Evolutionary conservation across 257 asterid species (phyloP), one percentile per base, ranked within the genome.

Genomic region (Capsicum baccatum): DNA sequence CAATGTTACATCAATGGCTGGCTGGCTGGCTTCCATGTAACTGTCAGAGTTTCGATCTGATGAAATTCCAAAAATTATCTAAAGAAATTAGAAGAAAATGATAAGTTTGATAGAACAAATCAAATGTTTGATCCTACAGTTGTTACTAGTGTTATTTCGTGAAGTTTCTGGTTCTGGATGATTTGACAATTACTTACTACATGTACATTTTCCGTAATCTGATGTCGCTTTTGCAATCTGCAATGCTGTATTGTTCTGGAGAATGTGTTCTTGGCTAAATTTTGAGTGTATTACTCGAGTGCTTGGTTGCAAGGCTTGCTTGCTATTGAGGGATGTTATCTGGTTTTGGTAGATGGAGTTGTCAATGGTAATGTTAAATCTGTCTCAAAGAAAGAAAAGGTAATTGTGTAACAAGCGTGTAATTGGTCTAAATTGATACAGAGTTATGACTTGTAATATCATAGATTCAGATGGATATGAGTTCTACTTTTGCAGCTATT

Each of bases 121-220:
- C 48, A 76, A 8, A 21, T 19, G 3, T 19, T 26, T 76, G 64
- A 76, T 5, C 21, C 13, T 26, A 26, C 9, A 21, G 47, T 50
- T 21, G 19, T 74, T 74, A 15, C 62, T 50, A 74, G 47, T 3
- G 33, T 50, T 7, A 6, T 9, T 6, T 33, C 12, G 59, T n/a
- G 44, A 76, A 50, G 62, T 3, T 52, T 73, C 4, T 74, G 19
- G 60, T 76, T 76, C 63, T 54, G 81, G 64, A 76, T 52, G 63
- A 54, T 54, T 76, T 76, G 54, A 76, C 44, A 74, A 74, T 39
- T 39, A 39, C 44, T 74, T 13, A 26, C 44, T 39, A 39, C 44
- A 39, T 4, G 44, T 76, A 48, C 60, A 76, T 52, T 52, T 76
- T 15, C 50, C 0, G 6, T 26, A 78, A 14, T 26, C 50, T 26